These are phyloP conservation scores for Fraxinus floribunda DNA, from an alignment of 305 asterid genomes.

Conservation along the genomic window DNA sequence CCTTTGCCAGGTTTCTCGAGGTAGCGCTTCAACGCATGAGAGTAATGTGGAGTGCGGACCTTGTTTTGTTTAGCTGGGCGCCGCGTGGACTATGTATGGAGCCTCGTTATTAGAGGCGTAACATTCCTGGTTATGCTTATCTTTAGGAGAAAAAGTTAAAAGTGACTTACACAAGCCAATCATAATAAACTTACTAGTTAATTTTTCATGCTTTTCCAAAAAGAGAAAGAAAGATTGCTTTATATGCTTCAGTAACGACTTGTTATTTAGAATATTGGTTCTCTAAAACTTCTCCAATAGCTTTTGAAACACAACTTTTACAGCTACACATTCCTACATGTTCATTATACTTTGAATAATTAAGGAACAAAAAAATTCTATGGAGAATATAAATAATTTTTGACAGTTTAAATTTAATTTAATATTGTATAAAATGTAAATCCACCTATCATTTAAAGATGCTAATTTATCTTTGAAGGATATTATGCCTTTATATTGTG, in stretches of 20 bases:
- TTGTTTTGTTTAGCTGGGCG: too few species aligned
- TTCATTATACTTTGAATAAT: conserved; percentile 1
- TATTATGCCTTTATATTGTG: not conserved
- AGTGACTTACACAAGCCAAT: conserved; percentile 13
- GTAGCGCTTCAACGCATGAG: too few species aligned
- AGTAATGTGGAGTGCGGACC: too few species aligned
- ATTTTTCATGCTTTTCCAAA: not conserved
- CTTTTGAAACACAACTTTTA: conserved; percentile 21
- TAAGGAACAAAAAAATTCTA: not conserved
- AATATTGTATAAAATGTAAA: not conserved
- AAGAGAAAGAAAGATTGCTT: conserved; percentile 6
- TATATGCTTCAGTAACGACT: conserved; percentile 18
- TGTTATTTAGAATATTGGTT: conserved; percentile 21
- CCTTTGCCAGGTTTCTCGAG: too few species aligned
- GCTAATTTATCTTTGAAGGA: not conserved
- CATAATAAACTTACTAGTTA: not conserved
- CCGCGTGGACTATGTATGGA: too few species aligned
- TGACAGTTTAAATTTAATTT: not conserved
- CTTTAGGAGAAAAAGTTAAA: conserved; percentile 7
- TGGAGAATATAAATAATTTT: not conserved
- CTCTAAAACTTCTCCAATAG: conserved; percentile 25
- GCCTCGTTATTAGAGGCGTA: too few species aligned
- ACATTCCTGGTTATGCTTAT: not conserved
- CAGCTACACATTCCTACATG: not conserved
- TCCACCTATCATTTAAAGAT: not conserved